Base-by-base conservation (phyloP, 23 red algal genomes). In the Gracilariopsis chorda region DNA sequence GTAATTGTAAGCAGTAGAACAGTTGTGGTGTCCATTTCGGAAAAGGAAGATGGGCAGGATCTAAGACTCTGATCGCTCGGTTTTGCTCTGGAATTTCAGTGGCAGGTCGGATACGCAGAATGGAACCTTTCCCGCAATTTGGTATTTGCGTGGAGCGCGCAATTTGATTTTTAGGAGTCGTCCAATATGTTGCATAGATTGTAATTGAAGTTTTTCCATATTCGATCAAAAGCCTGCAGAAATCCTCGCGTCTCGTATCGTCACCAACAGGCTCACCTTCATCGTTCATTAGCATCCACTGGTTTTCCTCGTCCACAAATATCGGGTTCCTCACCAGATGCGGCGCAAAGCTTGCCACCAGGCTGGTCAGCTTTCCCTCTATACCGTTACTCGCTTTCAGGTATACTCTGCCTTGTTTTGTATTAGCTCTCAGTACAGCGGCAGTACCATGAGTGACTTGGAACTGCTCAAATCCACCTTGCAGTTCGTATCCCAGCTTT, bases 201-300 rank as follows among this genome's bases (percentile, higher is more conserved):
- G n/a, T n/a, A n/a, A n/a, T n/a, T n/a, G n/a, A n/a, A n/a, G n/a
- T n/a, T n/a, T n/a, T n/a, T n/a, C n/a, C n/a, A n/a, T n/a, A n/a
- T n/a, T n/a, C n/a, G n/a, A n/a, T n/a, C n/a, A n/a, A n/a, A n/a
- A n/a, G n/a, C n/a, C n/a, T n/a, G n/a, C n/a, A n/a, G n/a, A n/a
- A n/a, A n/a, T n/a, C n/a, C n/a, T n/a, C 49, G 14, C 49, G 49
- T 16, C 57, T 62, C 10, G 1, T 62, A 8, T 60, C 36, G 30
- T 58, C 23, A 19, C 20, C 35, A 6, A 80, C 32, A 12, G 48
- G 7, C 37, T 80, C 49, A 19, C 49, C 75, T 39, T 80, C 6
- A 11, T 80, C 75, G 20, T 80, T 44, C 75, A 80, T 80, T n/a
- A 80, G 48, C 75, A 80, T 80, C 75, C 75, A 80, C 6, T 80